Evolutionary conservation across 192 early-diverging fungal species (phyloP), one percentile per base, ranked within the genome.

Genomic region (Coemansia javaensis): DNA sequence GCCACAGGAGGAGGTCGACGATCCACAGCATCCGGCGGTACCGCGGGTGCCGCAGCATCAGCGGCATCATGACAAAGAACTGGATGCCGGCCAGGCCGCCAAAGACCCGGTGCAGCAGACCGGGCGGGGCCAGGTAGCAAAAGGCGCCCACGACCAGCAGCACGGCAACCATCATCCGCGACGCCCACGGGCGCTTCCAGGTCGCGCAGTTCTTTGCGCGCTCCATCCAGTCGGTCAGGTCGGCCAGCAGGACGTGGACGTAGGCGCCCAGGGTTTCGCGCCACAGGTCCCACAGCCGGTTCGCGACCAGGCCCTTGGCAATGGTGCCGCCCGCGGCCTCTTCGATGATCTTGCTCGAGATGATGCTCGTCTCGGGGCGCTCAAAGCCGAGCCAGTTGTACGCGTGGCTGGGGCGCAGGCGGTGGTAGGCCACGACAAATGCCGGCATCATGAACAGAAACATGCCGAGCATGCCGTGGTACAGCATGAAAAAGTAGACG

Each of bases 171-270:
- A 62, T 49, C 1, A 45, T 28, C 10, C 73, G 59, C 24, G 73
- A 66, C 9, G 73, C 73, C 66, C 73, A 69, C 3, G 73, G 73
- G n/a, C 66, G 66, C 62, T 57, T 59, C 73, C 73, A 76, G 0
- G 64, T 69, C 1, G 50, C 64, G 49, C 73, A 64, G 50, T 76
- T 76, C 42, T 76, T 76, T 15, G 65, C 65, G 15, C 73, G 51
- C 53, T 76, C 73, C 66, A 76, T 64, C 66, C 56, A 76, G 43
- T 76, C 73, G 6, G 73, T 57, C 47, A 69, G 27, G 13, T 76
- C 73, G 9, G 73, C 66, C 30, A 76, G 46, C 3, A 63, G 43
- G 11, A 76, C 36, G 32, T 76, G 73, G 46, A 61, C 32, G 27
- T 63, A 66, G 3, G 73, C 42, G 32, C 73, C 73, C 47, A 76